A percentile compares a stretch with the other conserved stretches of the same genome.
Conservation (phyloP, 805 yeast species). For the Scheffersomyces amazonensis region DNA sequence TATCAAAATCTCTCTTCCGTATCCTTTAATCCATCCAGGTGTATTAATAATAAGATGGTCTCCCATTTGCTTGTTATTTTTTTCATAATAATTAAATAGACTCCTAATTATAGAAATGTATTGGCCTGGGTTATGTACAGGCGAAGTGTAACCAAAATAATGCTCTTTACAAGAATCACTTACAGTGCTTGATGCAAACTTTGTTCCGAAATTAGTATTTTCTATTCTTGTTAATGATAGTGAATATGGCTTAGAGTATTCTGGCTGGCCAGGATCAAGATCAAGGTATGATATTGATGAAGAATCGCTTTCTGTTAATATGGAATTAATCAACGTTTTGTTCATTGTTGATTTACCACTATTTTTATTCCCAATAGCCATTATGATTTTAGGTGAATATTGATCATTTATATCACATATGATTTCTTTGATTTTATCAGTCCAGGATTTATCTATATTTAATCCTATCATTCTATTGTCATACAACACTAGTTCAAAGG, state of each 20-base stretch:
- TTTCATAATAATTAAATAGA: constrained; percentile 32
- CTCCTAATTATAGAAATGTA: constrained; percentile 46
- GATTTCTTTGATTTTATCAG: neutral
- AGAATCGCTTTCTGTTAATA: constrained; percentile 25
- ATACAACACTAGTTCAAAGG: constrained; percentile 36
- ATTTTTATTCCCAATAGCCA: constrained; percentile 65
- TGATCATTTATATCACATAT: neutral
- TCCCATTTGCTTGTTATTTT: constrained; percentile 16
- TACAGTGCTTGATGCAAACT: constrained; percentile 16
- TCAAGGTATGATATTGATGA: constrained; percentile 55
- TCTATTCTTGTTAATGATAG: constrained; percentile 48
- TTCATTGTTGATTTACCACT: constrained; percentile 80
- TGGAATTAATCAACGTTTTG: constrained; percentile 49
- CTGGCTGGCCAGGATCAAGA: constrained; percentile 89
- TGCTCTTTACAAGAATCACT: constrained; percentile 15
- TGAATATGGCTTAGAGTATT: constrained; percentile 68
- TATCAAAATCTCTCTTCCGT: constrained; percentile 66
- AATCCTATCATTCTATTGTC: constrained; percentile 21
- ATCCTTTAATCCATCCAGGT: constrained; percentile 92
- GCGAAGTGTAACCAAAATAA: constrained; percentile 65
- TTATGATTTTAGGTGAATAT: constrained; percentile 20
- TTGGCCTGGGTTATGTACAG: constrained; percentile 60
- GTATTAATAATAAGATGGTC: constrained; percentile 62
- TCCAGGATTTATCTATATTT: constrained; percentile 12
- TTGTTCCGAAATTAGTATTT: constrained; percentile 26